phyloP scores from a whole-genome alignment of 2,329 filamentous ascomycete genomes.

The Geosmithia putterillii region DNA sequence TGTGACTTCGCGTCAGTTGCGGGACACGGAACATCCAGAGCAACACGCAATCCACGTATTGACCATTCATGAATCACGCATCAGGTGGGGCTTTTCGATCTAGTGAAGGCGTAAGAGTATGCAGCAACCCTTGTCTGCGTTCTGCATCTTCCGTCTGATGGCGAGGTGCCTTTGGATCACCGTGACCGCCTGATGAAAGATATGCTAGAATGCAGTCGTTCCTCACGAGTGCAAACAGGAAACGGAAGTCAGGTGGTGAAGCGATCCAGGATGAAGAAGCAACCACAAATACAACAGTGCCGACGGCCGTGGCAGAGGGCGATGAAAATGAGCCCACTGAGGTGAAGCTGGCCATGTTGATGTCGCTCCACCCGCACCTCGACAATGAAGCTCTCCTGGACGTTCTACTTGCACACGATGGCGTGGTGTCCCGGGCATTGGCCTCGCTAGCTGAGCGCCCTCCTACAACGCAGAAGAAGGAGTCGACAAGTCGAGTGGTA shows the following conservation, averaged over 20 bases:
- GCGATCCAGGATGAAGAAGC: conserved; percentile 5
- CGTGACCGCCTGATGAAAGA: neutral
- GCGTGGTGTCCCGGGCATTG: conserved; percentile 57
- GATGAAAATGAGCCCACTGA: conserved; percentile 70
- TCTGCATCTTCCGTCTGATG: too few species aligned
- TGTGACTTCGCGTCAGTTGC: conserved; percentile 6
- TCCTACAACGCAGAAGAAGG: conserved; percentile 18
- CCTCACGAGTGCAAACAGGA: conserved; percentile 37
- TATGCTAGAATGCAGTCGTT: conserved; percentile 41
- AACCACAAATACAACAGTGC: too few species aligned
- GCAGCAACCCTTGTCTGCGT: too few species aligned
- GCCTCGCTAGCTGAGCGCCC: conserved; percentile 30
- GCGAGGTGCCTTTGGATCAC: too few species aligned
- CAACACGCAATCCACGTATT: too few species aligned
- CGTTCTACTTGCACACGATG: conserved; percentile 63
- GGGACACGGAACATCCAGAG: conserved; percentile 2
- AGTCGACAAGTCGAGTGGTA: conserved; percentile 11
- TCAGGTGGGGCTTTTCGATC: neutral
- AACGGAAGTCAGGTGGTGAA: conserved; percentile 29
- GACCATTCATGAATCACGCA: neutral
- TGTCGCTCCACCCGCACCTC: conserved; percentile 58
- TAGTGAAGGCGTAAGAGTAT: too few species aligned
- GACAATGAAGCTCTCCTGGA: conserved; percentile 63
- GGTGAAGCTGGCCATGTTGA: conserved; percentile 72
- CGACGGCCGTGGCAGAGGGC: conserved; percentile 6